Conservation (phyloP, 2,329 filamentous ascomycete genomes). For the Microdochium trichocladiopsis region DNA sequence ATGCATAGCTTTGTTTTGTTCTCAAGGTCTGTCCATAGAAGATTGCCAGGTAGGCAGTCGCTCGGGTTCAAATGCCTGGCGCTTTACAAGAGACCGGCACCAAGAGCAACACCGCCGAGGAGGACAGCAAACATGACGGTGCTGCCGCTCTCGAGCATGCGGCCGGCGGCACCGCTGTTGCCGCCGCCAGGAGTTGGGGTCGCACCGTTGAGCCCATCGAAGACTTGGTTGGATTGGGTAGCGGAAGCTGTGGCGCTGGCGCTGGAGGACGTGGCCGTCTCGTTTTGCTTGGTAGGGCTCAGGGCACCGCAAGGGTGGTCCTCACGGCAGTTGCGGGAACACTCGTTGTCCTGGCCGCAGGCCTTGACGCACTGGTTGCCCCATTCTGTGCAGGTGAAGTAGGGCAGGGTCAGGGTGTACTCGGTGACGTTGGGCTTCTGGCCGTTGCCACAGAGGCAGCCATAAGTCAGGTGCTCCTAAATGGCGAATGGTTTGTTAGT, state of each 20-base stretch:
- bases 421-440: slow-evolving; percentile 64
- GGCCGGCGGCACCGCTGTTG: slow-evolving; percentile 5
- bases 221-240: slow-evolving; percentile 27
- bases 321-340: slow-evolving; percentile 51
- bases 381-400: slow-evolving; percentile 67
- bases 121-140: slow-evolving; percentile 29
- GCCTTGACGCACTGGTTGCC: slow-evolving; percentile 57
- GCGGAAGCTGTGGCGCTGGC: slow-evolving; percentile 26
- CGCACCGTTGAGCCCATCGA: slow-evolving; percentile 21
- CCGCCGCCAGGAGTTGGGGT: slow-evolving; percentile 7
- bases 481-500: neutral
- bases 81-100: slow-evolving; percentile 25
- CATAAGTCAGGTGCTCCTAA: slow-evolving; percentile 55
- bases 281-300: slow-evolving; percentile 54
- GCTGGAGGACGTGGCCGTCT: slow-evolving; percentile 33
- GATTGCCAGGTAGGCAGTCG: too few relatives aligned
- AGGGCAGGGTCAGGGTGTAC: slow-evolving; percentile 73
- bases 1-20: neutral
- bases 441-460: slow-evolving; percentile 64
- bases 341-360: slow-evolving; percentile 51
- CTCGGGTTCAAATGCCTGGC: too few relatives aligned
- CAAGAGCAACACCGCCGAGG: slow-evolving; percentile 28
- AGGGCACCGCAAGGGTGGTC: slow-evolving; percentile 69
- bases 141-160: slow-evolving; percentile 23
- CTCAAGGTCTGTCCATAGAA: too few relatives aligned